Percentiles rank a stretch among this genome's conserved stretches.
Evolutionary conservation across 441 rosid species (phyloP).

Genomic region (Populus tomentosa): DNA sequence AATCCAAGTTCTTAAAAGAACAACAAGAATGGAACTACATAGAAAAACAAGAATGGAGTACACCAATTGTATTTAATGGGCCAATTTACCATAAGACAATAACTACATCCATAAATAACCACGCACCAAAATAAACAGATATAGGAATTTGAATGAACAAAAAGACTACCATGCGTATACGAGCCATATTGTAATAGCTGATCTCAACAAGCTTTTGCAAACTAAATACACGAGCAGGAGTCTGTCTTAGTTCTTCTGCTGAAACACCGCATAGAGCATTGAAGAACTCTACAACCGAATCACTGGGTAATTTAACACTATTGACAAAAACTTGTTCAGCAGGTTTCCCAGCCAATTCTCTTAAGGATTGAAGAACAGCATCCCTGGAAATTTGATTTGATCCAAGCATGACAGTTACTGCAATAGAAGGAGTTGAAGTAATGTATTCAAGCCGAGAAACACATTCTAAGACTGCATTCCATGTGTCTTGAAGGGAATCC

Average conservation of each 20-base stretch:
- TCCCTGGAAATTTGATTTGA: constrained; percentile 99
- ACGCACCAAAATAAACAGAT: constrained; percentile 1
- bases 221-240: constrained; percentile 99
- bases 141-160: neutral
- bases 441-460: constrained; percentile 98
- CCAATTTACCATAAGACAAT: neutral
- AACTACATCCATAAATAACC: neutral
- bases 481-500: constrained; percentile 91
- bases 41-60: neutral
- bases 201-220: constrained; percentile 99
- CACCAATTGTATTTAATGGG: constrained; percentile 2
- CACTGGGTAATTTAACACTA: constrained; percentile 93
- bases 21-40: neutral
- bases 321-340: constrained; percentile 92
- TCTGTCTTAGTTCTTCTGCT: constrained; percentile 94
- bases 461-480: constrained; percentile 99
- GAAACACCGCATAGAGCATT: constrained; percentile 99
- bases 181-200: constrained; percentile 99
- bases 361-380: constrained; percentile 88
- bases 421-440: constrained; percentile 84
- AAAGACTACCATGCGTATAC: constrained; percentile 86
- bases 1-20: neutral
- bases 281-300: constrained; percentile 91
- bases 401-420: constrained; percentile 97
- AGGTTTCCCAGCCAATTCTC: constrained; percentile 94